These are phyloP conservation scores for Moringa oleifera DNA, from an alignment of 345 rosid species.

Conservation along the genomic window DNA sequence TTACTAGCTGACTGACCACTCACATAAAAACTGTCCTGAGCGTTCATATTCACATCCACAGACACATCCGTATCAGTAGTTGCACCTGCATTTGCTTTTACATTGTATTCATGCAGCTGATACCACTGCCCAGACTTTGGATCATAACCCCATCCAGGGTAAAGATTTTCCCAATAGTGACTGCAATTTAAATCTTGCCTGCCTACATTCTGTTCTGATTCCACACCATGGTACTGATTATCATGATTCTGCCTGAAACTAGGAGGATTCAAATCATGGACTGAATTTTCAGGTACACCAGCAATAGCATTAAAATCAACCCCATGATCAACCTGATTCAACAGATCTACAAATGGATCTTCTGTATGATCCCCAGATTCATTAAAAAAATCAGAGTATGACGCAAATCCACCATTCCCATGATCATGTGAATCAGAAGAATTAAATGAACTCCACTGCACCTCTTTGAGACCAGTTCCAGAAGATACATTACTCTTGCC, in stretches of 20 bases:
- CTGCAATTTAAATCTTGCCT: slow-evolving; percentile 45
- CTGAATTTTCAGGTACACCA: slow-evolving; percentile 21
- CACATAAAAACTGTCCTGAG: too few relatives aligned
- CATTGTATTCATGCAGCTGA: slow-evolving; percentile 47
- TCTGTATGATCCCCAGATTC: slow-evolving; percentile 50
- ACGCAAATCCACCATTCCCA: slow-evolving; percentile 51
- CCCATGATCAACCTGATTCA: too few relatives aligned
- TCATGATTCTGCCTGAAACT: slow-evolving; percentile 32
- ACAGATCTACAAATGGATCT: too few relatives aligned
- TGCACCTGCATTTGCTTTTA: slow-evolving; percentile 21
- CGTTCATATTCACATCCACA: too few relatives aligned
- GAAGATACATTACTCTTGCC: slow-evolving; percentile 36
- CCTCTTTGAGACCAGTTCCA: slow-evolving; percentile 68
- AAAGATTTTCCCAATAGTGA: slow-evolving; percentile 72
- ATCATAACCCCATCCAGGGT: slow-evolving; percentile 93
- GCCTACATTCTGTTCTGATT: slow-evolving; percentile 27
- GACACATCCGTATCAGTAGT: too few relatives aligned
- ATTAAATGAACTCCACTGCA: slow-evolving; percentile 90
- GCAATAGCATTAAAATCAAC: too few relatives aligned
- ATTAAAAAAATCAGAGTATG: slow-evolving; percentile 70
- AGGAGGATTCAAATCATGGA: slow-evolving; percentile 26
- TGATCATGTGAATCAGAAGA: too few relatives aligned
- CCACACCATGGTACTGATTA: slow-evolving; percentile 24
- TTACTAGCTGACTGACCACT: too few relatives aligned
- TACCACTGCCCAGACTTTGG: slow-evolving; percentile 74